These are phyloP conservation scores for Amanita phalloides DNA, from an alignment of 768 basidiomycete genomes.

Conservation along the genomic window DNA sequence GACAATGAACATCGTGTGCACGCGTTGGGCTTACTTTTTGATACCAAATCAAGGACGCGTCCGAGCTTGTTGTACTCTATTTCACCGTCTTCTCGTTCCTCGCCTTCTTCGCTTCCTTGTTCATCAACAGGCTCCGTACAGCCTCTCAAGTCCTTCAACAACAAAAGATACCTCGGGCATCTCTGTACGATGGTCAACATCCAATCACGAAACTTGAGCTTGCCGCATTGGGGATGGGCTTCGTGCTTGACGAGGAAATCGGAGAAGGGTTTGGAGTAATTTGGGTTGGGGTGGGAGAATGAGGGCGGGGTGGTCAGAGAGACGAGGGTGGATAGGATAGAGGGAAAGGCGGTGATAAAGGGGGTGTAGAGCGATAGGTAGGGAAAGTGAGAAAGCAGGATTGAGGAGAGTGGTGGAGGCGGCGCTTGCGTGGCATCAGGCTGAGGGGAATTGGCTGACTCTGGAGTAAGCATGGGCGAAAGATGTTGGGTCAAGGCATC, in stretches of 20 bases:
- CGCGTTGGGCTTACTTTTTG: constrained; percentile 45
- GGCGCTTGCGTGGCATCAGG: constrained; percentile 1
- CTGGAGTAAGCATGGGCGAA: neutral
- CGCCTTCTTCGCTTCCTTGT: constrained; percentile 6
- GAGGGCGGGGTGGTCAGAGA: constrained; percentile 38
- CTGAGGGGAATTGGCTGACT: constrained; percentile 11
- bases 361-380: constrained; percentile 83
- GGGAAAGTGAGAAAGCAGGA: constrained; percentile 74
- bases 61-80: constrained; percentile 56
- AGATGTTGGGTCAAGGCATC: constrained; percentile 41
- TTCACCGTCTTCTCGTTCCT: constrained; percentile 26
- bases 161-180: constrained; percentile 76
- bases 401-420: constrained; percentile 19
- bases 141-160: constrained; percentile 73
- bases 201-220: constrained; percentile 75
- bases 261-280: constrained; percentile 46
- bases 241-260: constrained; percentile 57
- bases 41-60: constrained; percentile 52
- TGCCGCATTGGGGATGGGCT: constrained; percentile 57
- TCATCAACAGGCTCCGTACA: constrained; percentile 32
- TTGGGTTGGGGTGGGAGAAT: constrained; percentile 23
- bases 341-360: constrained; percentile 71
- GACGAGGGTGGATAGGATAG: constrained; percentile 47
- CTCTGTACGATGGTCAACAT: constrained; percentile 80
- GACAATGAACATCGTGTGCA: neutral